Percentiles rank a stretch among this genome's conserved stretches.
These are phyloP conservation scores for Chaetomium cochliodes DNA, from an alignment of 495 filamentous ascomycete species.

Conservation along the genomic window DNA sequence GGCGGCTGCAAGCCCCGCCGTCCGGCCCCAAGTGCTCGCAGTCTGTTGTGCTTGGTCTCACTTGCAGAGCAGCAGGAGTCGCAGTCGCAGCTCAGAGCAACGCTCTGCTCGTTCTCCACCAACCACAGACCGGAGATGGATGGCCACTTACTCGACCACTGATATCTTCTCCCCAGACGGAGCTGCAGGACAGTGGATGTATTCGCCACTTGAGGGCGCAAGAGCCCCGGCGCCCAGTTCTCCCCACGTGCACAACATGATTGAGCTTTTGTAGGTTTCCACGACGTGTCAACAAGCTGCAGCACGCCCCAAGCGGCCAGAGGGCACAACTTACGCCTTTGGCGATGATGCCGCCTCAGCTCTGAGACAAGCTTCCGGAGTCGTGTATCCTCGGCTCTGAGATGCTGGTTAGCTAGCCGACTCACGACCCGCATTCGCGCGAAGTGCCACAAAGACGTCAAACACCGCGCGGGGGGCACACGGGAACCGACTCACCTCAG, in stretches of 20 bases:
- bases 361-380: conserved; percentile 38
- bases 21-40: background rate
- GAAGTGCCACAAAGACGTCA: background rate
- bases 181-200: conserved; percentile 50
- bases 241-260: conserved; percentile 69
- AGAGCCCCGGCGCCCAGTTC: conserved; percentile 56
- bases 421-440: background rate
- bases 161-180: conserved; percentile 36
- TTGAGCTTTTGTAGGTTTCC: conserved; percentile 42
- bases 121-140: conserved; percentile 8
- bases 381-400: conserved; percentile 37
- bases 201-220: conserved; percentile 38
- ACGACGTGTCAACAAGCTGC: conserved; percentile 9
- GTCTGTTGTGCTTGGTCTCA: background rate
- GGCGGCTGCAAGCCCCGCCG: conserved; percentile 9
- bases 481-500: conserved; percentile 50
- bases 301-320: background rate
- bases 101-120: background rate
- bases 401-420: conserved; percentile 5
- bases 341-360: conserved; percentile 30
- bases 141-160: conserved; percentile 62
- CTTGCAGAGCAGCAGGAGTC: background rate
- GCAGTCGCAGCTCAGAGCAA: background rate
- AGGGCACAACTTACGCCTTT: conserved; percentile 32
- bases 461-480: background rate